phyloP scores from a whole-genome alignment of 2,329 filamentous ascomycete species.

The Drechslerella dactyloides region DNA sequence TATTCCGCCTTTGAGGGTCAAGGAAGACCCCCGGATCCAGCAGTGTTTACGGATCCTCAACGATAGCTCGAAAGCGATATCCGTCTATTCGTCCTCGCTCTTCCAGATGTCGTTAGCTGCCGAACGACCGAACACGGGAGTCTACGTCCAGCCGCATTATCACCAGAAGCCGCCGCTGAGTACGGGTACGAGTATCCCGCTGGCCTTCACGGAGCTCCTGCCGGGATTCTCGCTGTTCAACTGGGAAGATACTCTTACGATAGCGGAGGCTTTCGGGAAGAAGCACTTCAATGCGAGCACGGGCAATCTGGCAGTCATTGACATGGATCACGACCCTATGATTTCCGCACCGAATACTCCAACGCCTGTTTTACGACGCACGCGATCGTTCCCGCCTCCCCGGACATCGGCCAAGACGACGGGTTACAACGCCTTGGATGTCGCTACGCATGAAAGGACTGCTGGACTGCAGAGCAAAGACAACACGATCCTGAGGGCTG shows the following conservation, averaged over 20 bases:
- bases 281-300: constrained; percentile 52
- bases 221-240: constrained; percentile 55
- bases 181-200: constrained; percentile 55
- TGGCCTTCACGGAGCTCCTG: constrained; percentile 54
- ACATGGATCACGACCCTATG: constrained; percentile 43
- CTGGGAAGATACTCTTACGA: constrained; percentile 55
- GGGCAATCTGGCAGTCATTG: constrained; percentile 38
- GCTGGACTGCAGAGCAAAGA: constrained; percentile 55
- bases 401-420: constrained; percentile 54
- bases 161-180: constrained; percentile 55
- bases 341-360: constrained; percentile 13
- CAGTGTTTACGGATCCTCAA: constrained; percentile 42
- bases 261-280: constrained; percentile 54
- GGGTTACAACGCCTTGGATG: constrained; percentile 55
- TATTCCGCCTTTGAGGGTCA: constrained; percentile 35
- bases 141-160: constrained; percentile 55
- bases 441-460: constrained; percentile 55
- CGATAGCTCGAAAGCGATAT: constrained; percentile 53
- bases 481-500: constrained; percentile 54
- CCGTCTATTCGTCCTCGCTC: constrained; percentile 52
- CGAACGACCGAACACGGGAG: constrained; percentile 54
- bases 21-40: constrained; percentile 52
- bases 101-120: constrained; percentile 55
- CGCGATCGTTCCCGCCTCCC: constrained; percentile 55
- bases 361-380: constrained; percentile 52